Base-by-base conservation (phyloP, 2,329 filamentous ascomycete genomes). In the Aspergillus terreus region DNA sequence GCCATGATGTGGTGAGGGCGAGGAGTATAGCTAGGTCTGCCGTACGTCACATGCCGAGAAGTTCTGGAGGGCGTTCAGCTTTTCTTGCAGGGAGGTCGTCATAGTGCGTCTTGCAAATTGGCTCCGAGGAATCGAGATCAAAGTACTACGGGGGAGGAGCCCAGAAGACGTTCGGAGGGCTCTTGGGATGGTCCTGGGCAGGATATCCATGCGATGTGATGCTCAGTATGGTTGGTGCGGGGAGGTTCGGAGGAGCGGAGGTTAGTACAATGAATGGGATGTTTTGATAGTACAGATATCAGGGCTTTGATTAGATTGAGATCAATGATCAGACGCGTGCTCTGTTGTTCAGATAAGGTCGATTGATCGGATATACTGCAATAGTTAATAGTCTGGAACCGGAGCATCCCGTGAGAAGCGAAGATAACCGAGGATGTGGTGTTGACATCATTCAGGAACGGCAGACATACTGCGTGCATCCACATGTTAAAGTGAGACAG, bases 11-110 rank as follows among this genome's bases (percentile, higher is more conserved):
- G n/a, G 23, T 21, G 11, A 44, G 44, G 21, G 44, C 41, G 21
- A 14, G n/a, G 12, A 15, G 15, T 15, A 32, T n/a, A 32, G n/a
- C 14, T 17, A 33, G 17, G 23, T 6, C 23, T 23, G 5, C 47
- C 58, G 46, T 64, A 76, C 73, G 70, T 76, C 73, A 51, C 73
- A 76, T 12, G 72, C 71, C 21, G 72, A 73, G 55, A 68, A 75
- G 17, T 71, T 65, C 36, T 58, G 58, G 23, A 72, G 54, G 10
- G 51, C 58, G 17, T 61, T 53, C 17, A 75, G 58, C 53, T 71
- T 70, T 38, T 71, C 61, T 36, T 72, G 60, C 23, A 71, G 60
- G 12, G 65, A 57, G 19, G 59, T 59, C 7, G 65, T 52, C 68
- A 68, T 69, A 52, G 55, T 62, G 58, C 56, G 60, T 36, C 33